Base-by-base conservation (phyloP, 192 early-diverging fungal genomes). In the Coemansia sp. region DNA sequence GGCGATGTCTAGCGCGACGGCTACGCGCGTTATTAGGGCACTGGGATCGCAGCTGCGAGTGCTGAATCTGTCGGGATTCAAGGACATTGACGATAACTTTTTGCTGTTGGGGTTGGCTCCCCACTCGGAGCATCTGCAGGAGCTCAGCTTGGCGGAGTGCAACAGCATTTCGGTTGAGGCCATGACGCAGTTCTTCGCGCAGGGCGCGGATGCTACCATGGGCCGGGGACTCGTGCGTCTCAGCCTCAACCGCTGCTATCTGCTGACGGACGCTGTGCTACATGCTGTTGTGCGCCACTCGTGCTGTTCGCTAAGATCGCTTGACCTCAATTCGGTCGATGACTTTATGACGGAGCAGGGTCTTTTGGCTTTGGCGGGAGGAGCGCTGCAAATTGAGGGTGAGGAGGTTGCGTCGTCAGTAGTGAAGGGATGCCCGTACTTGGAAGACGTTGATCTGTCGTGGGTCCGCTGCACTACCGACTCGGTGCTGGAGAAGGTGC, bases 381-480 rank as follows among this genome's bases (percentile, higher is more conserved):
- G 20, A 2, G 77, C 72, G 11, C 55, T 68, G 31, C 39, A 31
- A 1, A 13, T 39, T 14, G 66, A 43, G 23, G 39, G 11, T 3
- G 53, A n/a, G 26, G 18, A 34, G 61, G 33, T 14, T 57, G 59
- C 13, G 23, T 20, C 42, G 42, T 45, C 42, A 7, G 42, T 20
- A 5, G 42, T 39, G 28, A 34, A 61, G 3, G 67, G 65, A 12
- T 89, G 88, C 33, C 75, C 80, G 9, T 41, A 68, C 0, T 68
- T 94, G 48, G 60, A 55, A 20, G 82, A 78, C 2, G 64, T 95
- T 37, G 90, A 94, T 69, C 68, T 88, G 47, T 88, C 88, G 34
- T 95, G 89, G 87, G 87, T 90, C n/a, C 85, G 92, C 7, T 84
- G 86, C 43, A 76, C 91, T 36, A 87, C 88, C 50, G 93, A 95